These are phyloP conservation scores for Candida piceae DNA, from an alignment of 805 yeast genomes.

Conservation along the genomic window DNA sequence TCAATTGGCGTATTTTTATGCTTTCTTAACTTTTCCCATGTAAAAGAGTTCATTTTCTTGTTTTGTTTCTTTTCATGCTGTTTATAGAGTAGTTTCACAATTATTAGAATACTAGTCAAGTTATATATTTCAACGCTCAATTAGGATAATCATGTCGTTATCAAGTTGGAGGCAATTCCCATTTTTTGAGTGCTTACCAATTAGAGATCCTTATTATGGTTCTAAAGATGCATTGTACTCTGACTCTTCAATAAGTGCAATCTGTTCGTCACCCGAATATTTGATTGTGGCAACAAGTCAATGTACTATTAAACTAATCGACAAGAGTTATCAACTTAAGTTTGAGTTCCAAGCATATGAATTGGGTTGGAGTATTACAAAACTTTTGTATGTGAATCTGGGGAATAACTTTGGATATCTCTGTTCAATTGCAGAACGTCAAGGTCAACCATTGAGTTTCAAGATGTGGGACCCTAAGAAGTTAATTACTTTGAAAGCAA, in stretches of 20 bases:
- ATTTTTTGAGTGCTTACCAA: conserved; percentile 78
- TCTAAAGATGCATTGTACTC: conserved; percentile 66
- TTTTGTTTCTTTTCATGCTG: too few species aligned
- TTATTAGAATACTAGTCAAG: too few species aligned
- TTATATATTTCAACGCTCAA: not conserved
- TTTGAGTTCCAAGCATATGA: conserved; percentile 61
- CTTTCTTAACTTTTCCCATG: too few species aligned
- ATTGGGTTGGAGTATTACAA: conserved; percentile 57
- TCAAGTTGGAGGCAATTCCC: conserved; percentile 62
- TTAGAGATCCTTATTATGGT: conserved; percentile 73
- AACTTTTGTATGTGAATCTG: conserved; percentile 38
- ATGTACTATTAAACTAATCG: conserved; percentile 52
- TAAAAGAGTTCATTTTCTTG: too few species aligned
- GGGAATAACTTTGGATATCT: conserved; percentile 36
- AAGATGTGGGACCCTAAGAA: conserved; percentile 70
- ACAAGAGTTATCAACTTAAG: conserved; percentile 40
- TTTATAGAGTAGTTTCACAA: too few species aligned
- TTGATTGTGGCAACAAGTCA: conserved; percentile 57
- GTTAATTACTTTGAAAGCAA: conserved; percentile 29
- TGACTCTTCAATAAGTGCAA: conserved; percentile 65
- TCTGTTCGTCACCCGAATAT: conserved; percentile 50
- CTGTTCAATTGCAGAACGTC: conserved; percentile 69
- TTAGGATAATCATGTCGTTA: conserved; percentile 23
- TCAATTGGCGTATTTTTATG: too few species aligned
- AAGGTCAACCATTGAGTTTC: conserved; percentile 62